Base-by-base conservation (phyloP, 2,329 filamentous ascomycete species). In the Coniochaeta sp. region DNA sequence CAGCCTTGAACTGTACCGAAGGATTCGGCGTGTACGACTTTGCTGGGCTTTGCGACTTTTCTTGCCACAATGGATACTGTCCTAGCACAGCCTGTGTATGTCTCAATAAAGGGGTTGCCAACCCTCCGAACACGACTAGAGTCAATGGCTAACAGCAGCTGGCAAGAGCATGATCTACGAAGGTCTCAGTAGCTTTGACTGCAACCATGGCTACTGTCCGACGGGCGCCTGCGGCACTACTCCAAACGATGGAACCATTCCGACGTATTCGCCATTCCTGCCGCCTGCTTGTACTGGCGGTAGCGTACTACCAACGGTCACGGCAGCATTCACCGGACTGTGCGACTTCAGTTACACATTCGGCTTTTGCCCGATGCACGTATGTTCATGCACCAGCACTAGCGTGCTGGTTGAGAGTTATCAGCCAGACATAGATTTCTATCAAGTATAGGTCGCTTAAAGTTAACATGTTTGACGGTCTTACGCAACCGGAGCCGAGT, bases 121-220 rank as follows among this genome's bases (percentile, higher is more conserved):
- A 65, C 11, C 54, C 34, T n/a, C n/a, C n/a, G 6, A 31, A 43
- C 11, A 19, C 40, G 14, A 16, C 52, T 40, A 43, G 54, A 17
- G 22, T 34, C 22, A n/a, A 14, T 7, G 50, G 57, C 16, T 24
- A 44, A 71, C 69, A 54, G 61, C 70, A 24, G 40, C 62, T 0
- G 70, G 71, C 1, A 64, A 59, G 12, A 66, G 63, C 1, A 14
- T 24, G 1, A 43, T 60, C 36, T 57, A 28, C 28, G 1, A 64
- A 65, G 19, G 62, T 67, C 14, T 68, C 65, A 44, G 57, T 47
- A 6, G 64, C 57, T 58, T 62, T 57, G 28, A 38, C 34, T 66
- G 61, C 47, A 58, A 62, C 31, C 57, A 60, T 31, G 64, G 62
- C 1, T 66, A 66, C 19, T 65, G 63, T 56, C 62, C 60, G 2